Conservation (phyloP, 2,329 filamentous ascomycete genomes). For the Delphinella strobiligena region DNA sequence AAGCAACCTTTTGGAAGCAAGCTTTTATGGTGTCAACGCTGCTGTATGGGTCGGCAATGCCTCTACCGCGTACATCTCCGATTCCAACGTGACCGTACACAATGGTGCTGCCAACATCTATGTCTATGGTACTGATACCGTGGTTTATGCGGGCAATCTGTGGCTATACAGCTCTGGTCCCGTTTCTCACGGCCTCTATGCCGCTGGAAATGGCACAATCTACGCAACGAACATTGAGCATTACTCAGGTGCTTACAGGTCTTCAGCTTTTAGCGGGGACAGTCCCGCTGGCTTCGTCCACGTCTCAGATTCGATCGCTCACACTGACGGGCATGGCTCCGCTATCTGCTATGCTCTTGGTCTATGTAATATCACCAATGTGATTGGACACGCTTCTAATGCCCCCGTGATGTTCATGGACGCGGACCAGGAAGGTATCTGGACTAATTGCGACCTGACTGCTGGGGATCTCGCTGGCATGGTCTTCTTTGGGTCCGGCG, state of each 20-base stretch:
- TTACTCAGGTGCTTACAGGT: too few species aligned
- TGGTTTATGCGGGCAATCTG: constrained; percentile 16
- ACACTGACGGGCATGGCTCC: constrained; percentile 20
- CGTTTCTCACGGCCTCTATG: constrained; percentile 22
- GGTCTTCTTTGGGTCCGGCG: constrained; percentile 14
- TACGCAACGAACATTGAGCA: constrained; percentile 16
- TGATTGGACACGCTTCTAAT: constrained; percentile 16
- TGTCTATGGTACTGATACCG: constrained; percentile 18
- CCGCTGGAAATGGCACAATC: constrained; percentile 21
- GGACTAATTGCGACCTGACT: constrained; percentile 14
- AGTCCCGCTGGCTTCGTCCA: too few species aligned
- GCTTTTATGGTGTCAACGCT: constrained; percentile 22
- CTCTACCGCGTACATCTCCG: constrained; percentile 15
- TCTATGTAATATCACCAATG: constrained; percentile 16
- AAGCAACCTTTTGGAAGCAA: constrained; percentile 18
- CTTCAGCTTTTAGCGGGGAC: too few species aligned
- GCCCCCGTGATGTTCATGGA: constrained; percentile 19
- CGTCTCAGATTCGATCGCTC: constrained; percentile 19
- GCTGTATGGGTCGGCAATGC: constrained; percentile 21
- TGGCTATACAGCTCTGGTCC: constrained; percentile 23
- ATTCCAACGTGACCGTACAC: constrained; percentile 22
- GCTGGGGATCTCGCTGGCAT: constrained; percentile 21
- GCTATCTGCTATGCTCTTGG: constrained; percentile 23
- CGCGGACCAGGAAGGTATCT: constrained; percentile 14
- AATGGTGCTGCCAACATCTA: constrained; percentile 24